These are phyloP conservation scores for Jacaranda copaia DNA, from an alignment of 257 asterid genomes.

Conservation along the genomic window DNA sequence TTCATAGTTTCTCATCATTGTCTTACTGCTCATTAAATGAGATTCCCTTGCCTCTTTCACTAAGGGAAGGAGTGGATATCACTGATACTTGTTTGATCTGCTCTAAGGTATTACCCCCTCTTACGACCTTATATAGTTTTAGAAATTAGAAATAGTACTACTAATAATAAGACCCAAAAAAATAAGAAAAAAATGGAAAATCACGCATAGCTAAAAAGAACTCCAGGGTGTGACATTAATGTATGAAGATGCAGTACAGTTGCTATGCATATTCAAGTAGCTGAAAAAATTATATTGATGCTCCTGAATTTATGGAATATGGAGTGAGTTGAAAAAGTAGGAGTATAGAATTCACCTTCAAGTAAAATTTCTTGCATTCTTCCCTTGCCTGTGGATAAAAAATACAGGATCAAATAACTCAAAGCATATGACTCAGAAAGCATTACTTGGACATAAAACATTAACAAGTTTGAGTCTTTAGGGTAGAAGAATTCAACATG, in stretches of 20 bases:
- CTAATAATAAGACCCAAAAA: conserved; percentile 11
- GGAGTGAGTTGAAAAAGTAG: conserved; percentile 17
- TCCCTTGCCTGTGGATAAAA: conserved; percentile 46
- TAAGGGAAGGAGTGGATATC: background rate
- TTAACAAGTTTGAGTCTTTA: background rate
- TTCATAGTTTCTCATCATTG: background rate
- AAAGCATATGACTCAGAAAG: background rate
- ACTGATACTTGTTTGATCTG: background rate
- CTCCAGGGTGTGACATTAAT: conserved; percentile 19
- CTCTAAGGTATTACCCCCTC: background rate
- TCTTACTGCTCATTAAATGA: background rate
- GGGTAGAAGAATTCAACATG: background rate
- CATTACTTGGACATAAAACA: conserved; percentile 13
- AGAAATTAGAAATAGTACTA: background rate
- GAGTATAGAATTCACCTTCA: conserved; percentile 48
- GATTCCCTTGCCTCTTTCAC: conserved; percentile 1
- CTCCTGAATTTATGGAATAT: conserved; percentile 1
- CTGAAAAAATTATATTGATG: conserved; percentile 3
- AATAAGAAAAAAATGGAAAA: background rate
- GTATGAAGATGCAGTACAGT: conserved; percentile 11
- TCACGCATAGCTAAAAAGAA: background rate
- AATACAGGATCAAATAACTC: conserved; percentile 21
- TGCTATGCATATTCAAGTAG: background rate
- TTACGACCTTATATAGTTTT: background rate
- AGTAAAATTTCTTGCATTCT: conserved; percentile 47